Base-by-base conservation (phyloP, 1,139 yeast genomes). In the Yamadazyma trypodendri region DNA sequence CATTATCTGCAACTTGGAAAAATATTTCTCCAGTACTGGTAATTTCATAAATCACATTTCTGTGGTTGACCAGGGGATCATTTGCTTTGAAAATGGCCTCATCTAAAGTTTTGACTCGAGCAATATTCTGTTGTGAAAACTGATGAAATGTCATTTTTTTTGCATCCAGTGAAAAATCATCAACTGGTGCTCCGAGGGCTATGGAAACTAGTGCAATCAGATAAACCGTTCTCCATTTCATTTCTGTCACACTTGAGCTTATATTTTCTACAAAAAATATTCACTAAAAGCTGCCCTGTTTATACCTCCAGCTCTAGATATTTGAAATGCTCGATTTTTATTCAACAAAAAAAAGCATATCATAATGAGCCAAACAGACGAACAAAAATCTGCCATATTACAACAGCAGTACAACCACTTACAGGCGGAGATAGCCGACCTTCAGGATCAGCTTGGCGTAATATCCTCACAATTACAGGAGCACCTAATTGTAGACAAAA, bases 391-490 rank as follows among this genome's bases (percentile, higher is more conserved):
- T 10, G 72, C 68, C 54, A 70, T 60, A 40, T 71, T 81, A 40
- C 87, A 81, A 60, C 58, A 60, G 32, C 79, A 76, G 54, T 81
- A 81, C 57, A 83, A 83, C 56, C 63, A 66, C 42, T 82, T 73
- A 54, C 88, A 84, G 53, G 78, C 77, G 41, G 70, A 75, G 4
- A 66, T 83, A 36, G 71, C 79, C 25, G 77, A 77, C 31, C 59
- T 82, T 39, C 81, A 76, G 47, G 63, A 75, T 11, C 83, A 81
- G 51, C 61, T 81, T 15, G 63, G 72, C 13, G 75, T 79, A 36
- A 53, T 84, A 11, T 39, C 63, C 1, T 60, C 73, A 6, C 72
- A 68, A 50, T 48, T 68, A 12, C 71, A 65, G 47, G 76, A 70
- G 45, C 74, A 70, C 47, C 36, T 51, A 24, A 60, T 70, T 24